Base-by-base conservation (phyloP, 257 asterid species). In the Solanum lignicaule region DNA sequence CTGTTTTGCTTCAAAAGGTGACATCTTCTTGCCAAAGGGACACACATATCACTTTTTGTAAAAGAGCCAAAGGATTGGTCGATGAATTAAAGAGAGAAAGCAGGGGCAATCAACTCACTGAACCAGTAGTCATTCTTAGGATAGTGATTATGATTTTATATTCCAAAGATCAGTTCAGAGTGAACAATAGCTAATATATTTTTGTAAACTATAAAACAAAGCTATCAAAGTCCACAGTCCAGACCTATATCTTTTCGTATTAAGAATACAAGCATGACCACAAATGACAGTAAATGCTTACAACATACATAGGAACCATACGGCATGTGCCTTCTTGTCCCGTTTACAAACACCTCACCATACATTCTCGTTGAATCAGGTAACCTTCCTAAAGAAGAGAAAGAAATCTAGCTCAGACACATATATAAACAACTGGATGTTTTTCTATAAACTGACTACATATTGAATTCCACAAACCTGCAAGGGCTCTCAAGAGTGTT, bases 331-430 rank as follows among this genome's bases (percentile, higher is more conserved):
- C 93, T 92, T 90, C 92, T 96, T 58, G 93, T 92, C 81, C 99
- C 99, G 65, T 97, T 97, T 73, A 96, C 93, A 88, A 93, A 91
- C 86, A 97, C 98, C 93, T 97, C 99, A 4, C 98, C 99, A 46
- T 96, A 94, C 87, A 91, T 66, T 93, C 94, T 94, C 84, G 98
- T 98, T 29, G 96, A 92, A 90, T 93, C 95, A 36, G 96, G 97
- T 90, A 96, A 88, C 87, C 96, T 94, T 85, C 99, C 99, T 97
- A 91, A 91, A 92, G 69, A 60, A 87, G 86, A 85, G 89, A 87
- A 85, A 18, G 62, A 88, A 85, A 86, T 43, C 65, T 10, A 86
- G 31, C 48, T 66, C 83, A 86, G 58, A 35, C 39, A 32, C 46
- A 69, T 41, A 41, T 11, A 71, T 38, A 71, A 69, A 86, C 69